Evolutionary conservation across 345 rosid species (phyloP).

Genomic region (Melastoma malabathricum): DNA sequence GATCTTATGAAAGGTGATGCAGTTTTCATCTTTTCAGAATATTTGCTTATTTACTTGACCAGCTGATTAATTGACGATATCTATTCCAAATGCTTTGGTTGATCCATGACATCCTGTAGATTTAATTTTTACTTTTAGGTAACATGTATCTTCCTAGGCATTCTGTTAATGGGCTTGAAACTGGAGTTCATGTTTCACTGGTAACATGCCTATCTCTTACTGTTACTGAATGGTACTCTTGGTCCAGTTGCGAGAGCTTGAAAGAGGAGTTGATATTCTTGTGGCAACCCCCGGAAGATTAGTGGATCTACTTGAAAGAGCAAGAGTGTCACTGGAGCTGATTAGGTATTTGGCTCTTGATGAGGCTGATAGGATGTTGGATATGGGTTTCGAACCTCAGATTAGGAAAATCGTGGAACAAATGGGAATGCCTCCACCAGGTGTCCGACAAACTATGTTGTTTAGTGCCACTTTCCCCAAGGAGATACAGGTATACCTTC

Average conservation of each 20-base stretch:
- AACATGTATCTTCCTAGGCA: no score
- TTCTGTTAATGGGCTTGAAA: no score
- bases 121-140: no score
- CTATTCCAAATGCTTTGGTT: no score
- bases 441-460: slow-evolving; percentile 80
- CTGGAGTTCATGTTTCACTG: no score
- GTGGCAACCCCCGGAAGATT: slow-evolving; percentile 99
- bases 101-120: no score
- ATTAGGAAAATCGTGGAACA: slow-evolving; percentile 18
- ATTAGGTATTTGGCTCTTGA: slow-evolving; percentile 81
- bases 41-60: no score
- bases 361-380: slow-evolving; percentile 97
- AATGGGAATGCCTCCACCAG: slow-evolving; percentile 89
- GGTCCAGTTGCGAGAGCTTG: slow-evolving; percentile 79
- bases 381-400: slow-evolving; percentile 99
- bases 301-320: slow-evolving; percentile 88
- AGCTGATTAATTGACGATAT: no score
- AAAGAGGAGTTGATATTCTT: slow-evolving; percentile 92
- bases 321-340: slow-evolving; percentile 85
- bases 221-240: slow-evolving; percentile 2
- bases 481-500: no score
- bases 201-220: no score
- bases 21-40: no score
- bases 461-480: slow-evolving; percentile 62
- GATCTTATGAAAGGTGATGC: no score